Evolutionary conservation across 768 basidiomycete genomes (phyloP).

Genomic region (Tubosaeta sp.): DNA sequence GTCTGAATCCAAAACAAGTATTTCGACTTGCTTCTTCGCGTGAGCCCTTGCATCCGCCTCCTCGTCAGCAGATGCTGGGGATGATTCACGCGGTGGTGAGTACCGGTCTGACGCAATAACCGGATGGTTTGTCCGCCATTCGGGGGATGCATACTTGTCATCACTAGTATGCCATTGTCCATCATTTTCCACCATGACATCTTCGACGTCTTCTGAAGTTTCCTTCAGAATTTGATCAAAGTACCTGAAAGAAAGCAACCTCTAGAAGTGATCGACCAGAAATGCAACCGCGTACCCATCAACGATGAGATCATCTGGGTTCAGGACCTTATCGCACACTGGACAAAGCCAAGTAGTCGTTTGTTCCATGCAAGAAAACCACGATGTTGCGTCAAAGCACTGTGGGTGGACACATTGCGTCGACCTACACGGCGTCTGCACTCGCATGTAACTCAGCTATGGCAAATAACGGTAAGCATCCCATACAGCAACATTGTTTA

Average conservation of each 20-base stretch:
- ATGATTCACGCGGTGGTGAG: constrained; percentile 28
- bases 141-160: constrained; percentile 71
- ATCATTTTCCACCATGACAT: constrained; percentile 90
- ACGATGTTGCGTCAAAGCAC: constrained; percentile 93
- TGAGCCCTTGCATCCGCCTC: constrained; percentile 36
- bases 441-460: constrained; percentile 82
- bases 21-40: constrained; percentile 49
- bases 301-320: constrained; percentile 78
- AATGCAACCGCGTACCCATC: constrained; percentile 65
- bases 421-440: constrained; percentile 82
- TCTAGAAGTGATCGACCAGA: not conserved
- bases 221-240: constrained; percentile 79
- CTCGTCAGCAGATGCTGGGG: constrained; percentile 28
- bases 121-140: constrained; percentile 63
- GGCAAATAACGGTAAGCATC: constrained; percentile 2
- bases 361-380: constrained; percentile 94
- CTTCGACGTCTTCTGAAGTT: constrained; percentile 78
- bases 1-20: constrained; percentile 69
- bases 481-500: not conserved
- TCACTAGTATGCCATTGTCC: constrained; percentile 96
- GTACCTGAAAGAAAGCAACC: constrained; percentile 48
- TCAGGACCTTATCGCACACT: constrained; percentile 78
- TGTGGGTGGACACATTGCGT: constrained; percentile 84
- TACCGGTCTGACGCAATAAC: constrained; percentile 21
- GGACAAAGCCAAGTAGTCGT: constrained; percentile 97